Evolutionary conservation across 2,329 filamentous ascomycete species (phyloP).

Genomic region (Nigrospora oryzae): DNA sequence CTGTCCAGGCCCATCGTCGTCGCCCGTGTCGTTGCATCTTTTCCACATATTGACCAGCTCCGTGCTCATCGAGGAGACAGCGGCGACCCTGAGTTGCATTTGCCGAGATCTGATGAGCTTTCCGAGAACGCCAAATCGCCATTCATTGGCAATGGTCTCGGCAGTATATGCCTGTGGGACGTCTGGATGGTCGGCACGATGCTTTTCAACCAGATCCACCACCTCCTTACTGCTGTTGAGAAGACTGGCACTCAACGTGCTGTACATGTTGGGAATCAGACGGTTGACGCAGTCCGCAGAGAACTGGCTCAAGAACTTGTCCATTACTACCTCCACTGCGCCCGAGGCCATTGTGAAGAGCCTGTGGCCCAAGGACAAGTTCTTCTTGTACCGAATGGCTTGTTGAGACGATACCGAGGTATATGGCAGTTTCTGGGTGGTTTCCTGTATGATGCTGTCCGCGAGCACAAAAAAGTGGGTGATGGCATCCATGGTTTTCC

Average conservation of each 20-base stretch:
- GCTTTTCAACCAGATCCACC: slow-evolving; percentile 19
- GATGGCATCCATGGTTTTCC: slow-evolving; percentile 34
- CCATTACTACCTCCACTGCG: slow-evolving; percentile 37
- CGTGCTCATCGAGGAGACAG: slow-evolving; percentile 63
- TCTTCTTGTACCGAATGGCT: slow-evolving; percentile 19
- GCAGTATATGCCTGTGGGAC: slow-evolving; percentile 28
- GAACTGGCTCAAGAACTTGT: slow-evolving; percentile 47
- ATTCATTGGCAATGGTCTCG: slow-evolving; percentile 50
- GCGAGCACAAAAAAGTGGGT: slow-evolving; percentile 21
- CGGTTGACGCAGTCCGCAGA: slow-evolving; percentile 31
- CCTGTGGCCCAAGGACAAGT: slow-evolving; percentile 29
- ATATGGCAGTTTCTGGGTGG: slow-evolving; percentile 14
- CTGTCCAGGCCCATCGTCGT: slow-evolving; percentile 15
- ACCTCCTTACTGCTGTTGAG: slow-evolving; percentile 26
- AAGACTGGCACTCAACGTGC: slow-evolving; percentile 34
- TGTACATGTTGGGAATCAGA: slow-evolving; percentile 31
- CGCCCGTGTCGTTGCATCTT: slow-evolving; percentile 35
- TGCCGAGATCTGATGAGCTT: slow-evolving; percentile 74
- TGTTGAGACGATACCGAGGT: slow-evolving; percentile 7
- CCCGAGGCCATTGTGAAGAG: slow-evolving; percentile 34
- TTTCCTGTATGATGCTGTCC: slow-evolving; percentile 17
- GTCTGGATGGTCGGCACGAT: slow-evolving; percentile 24
- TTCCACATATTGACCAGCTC: slow-evolving; percentile 63
- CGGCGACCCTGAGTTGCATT: slow-evolving; percentile 82
- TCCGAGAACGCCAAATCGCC: slow-evolving; percentile 61